phyloP scores from a whole-genome alignment of 177 flowering plant genomes.

The Vitis hybrid region DNA sequence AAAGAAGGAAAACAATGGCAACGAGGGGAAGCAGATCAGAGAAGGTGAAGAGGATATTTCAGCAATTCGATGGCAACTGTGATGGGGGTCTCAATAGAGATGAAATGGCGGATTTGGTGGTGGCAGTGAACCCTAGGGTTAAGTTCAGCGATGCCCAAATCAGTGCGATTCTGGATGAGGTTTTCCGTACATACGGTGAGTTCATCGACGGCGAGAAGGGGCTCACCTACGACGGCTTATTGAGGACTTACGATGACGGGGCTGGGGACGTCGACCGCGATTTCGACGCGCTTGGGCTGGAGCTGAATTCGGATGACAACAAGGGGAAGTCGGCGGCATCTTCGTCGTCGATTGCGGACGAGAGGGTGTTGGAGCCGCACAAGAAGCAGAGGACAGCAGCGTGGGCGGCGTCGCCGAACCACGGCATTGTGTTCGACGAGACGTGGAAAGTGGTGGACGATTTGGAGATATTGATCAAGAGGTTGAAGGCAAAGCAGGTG shows the following conservation, averaged over 20 bases:
- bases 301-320: slow-evolving; percentile 29
- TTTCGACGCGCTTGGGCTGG: slow-evolving; percentile 74
- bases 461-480: slow-evolving; percentile 78
- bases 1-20: slow-evolving; percentile 27
- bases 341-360: slow-evolving; percentile 64
- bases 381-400: slow-evolving; percentile 75
- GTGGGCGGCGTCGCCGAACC: slow-evolving; percentile 85
- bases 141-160: slow-evolving; percentile 95
- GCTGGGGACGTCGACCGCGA: slow-evolving; percentile 98
- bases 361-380: slow-evolving; percentile 46
- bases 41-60: slow-evolving; percentile 87
- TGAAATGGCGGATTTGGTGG: slow-evolving; percentile 91
- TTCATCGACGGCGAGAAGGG: slow-evolving; percentile 85
- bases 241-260: slow-evolving; percentile 93
- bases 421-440: slow-evolving; percentile 79
- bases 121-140: slow-evolving; percentile 95
- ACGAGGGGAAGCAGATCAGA: slow-evolving; percentile 80
- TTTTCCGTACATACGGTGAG: slow-evolving; percentile 84
- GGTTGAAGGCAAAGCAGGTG: slow-evolving; percentile 66
- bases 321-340: slow-evolving; percentile 45
- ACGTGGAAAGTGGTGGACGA: slow-evolving; percentile 93
- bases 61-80: slow-evolving; percentile 69
- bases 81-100: slow-evolving; percentile 88
- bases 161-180: slow-evolving; percentile 92
- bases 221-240: slow-evolving; percentile 71